Percentiles rank a stretch among this genome's conserved stretches.
Evolutionary conservation across 2,329 filamentous ascomycete species (phyloP).

Genomic region (Allantophomopsis cytisporea): DNA sequence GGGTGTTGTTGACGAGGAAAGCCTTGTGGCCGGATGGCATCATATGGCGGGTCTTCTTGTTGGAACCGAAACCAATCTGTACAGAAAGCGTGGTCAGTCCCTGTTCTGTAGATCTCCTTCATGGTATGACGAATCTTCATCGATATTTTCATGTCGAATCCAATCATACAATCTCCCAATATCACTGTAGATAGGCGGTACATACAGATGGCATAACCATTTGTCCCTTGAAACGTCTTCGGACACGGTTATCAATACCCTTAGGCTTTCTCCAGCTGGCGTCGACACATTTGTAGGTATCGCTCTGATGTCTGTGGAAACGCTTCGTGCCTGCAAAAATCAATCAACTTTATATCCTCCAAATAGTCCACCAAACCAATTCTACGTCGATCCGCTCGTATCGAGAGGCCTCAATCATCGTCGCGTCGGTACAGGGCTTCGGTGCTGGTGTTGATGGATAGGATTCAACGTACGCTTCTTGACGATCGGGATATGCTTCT

Average conservation of each 20-base stretch:
- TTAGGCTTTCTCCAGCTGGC: constrained; percentile 97
- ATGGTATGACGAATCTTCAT: background rate
- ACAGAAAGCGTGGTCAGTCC: constrained; percentile 9
- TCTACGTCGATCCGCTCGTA: too few relatives aligned
- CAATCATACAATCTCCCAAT: background rate
- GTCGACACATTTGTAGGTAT: constrained; percentile 87
- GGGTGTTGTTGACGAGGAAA: constrained; percentile 95
- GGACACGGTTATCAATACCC: constrained; percentile 98
- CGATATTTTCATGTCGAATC: constrained; percentile 1
- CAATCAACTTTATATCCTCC: constrained; percentile 7
- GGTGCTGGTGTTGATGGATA: background rate
- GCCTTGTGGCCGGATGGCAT: constrained; percentile 99
- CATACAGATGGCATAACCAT: constrained; percentile 96
- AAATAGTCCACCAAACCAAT: background rate
- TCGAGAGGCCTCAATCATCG: too few relatives aligned
- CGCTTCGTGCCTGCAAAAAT: constrained; percentile 64
- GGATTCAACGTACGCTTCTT: constrained; percentile 85
- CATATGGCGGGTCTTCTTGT: constrained; percentile 99
- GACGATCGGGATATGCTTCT: constrained; percentile 98
- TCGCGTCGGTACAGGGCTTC: too few relatives aligned
- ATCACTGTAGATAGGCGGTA: constrained; percentile 13
- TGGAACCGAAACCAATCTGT: constrained; percentile 96
- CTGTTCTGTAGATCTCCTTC: constrained; percentile 1
- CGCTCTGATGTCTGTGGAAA: constrained; percentile 96
- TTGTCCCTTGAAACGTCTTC: constrained; percentile 93